Evolutionary conservation across 2,329 filamentous ascomycete genomes (phyloP).

Genomic region (Lachnellula arida): DNA sequence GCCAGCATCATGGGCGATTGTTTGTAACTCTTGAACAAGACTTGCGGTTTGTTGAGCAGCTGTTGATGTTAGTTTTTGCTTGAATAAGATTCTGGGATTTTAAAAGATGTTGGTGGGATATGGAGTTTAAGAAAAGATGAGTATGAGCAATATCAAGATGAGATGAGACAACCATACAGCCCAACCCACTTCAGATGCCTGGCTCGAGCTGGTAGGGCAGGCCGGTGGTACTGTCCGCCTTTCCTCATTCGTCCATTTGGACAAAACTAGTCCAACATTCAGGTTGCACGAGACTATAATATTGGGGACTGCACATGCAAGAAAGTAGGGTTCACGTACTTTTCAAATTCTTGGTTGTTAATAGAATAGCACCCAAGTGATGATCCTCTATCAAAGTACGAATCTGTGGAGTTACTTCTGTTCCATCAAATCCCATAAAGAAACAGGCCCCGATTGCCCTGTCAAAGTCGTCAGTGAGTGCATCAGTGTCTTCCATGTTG

Average conservation of each 20-base stretch:
- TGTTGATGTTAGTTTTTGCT: conserved; percentile 37
- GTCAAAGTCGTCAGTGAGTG: conserved; percentile 1
- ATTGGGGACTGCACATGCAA: neutral
- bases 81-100: neutral
- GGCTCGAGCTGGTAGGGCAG: no score
- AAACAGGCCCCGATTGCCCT: conserved; percentile 15
- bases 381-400: conserved; percentile 74
- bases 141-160: neutral
- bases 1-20: conserved; percentile 83
- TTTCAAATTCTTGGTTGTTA: conserved; percentile 82
- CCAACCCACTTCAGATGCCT: no score
- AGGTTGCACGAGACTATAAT: neutral
- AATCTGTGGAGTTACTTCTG: conserved; percentile 77
- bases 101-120: neutral
- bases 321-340: conserved; percentile 45
- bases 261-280: no score
- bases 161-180: no score
- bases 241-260: no score
- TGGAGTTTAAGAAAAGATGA: neutral
- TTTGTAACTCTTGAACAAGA: conserved; percentile 87
- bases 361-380: conserved; percentile 81
- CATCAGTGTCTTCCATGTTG: neutral
- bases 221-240: no score
- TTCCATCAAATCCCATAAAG: conserved; percentile 68
- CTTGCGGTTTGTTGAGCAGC: conserved; percentile 86